A percentile compares a stretch with the other conserved stretches of the same genome.
phyloP scores from a whole-genome alignment of 176 grass and related monocot species.

The Aegilops longissima region DNA sequence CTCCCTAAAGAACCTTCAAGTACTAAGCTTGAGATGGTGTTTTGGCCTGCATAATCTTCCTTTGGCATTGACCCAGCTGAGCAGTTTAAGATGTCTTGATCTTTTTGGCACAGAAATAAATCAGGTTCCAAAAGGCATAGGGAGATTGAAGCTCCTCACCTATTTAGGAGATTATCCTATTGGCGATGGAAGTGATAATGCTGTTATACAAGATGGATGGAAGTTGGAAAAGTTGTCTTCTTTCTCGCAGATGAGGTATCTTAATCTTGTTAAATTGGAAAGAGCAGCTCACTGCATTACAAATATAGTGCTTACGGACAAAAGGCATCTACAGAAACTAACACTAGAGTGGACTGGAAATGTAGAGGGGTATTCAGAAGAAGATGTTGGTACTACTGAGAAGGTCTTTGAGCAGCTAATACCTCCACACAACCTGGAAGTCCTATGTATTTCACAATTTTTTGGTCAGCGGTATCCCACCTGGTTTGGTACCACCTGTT shows the following conservation, averaged over 20 bases:
- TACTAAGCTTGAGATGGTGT: neutral
- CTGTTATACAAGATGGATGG: neutral
- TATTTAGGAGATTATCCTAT: neutral
- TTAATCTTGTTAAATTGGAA: neutral
- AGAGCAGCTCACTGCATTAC: neutral
- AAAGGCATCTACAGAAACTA: neutral
- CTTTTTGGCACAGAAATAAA: neutral
- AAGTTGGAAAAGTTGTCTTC: too few species aligned
- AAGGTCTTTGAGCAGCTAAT: too few species aligned
- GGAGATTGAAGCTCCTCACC: neutral
- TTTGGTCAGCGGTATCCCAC: neutral
- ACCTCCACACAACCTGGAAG: too few species aligned
- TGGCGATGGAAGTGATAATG: neutral
- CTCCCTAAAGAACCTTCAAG: conserved; percentile 16
- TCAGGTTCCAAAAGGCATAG: conserved; percentile 12
- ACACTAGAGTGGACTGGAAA: too few species aligned
- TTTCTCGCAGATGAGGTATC: too few species aligned
- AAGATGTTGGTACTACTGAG: neutral
- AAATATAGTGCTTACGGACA: neutral
- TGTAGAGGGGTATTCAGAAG: neutral
- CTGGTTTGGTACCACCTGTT: neutral
- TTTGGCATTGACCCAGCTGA: neutral
- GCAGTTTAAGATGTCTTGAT: neutral
- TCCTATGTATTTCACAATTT: neutral
- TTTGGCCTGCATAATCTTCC: neutral